phyloP scores from a whole-genome alignment of 805 yeast genomes.

The Cyberlindnera lachancei region DNA sequence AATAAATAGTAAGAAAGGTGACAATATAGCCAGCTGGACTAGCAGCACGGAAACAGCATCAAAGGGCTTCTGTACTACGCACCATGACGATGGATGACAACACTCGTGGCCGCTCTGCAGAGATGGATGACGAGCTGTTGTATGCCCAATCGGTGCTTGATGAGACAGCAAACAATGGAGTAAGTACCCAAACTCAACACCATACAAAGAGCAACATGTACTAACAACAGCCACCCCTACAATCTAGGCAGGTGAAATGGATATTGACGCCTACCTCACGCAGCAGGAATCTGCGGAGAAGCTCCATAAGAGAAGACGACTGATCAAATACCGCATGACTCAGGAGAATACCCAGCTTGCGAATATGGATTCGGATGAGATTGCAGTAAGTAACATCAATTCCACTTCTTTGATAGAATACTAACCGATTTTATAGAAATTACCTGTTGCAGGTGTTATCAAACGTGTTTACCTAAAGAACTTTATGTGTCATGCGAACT shows the following conservation, averaged over 20 bases:
- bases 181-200: too few species aligned
- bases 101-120: background rate
- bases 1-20: too few species aligned
- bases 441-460: conserved; percentile 53
- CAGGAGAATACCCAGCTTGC: conserved; percentile 9
- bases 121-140: conserved; percentile 1
- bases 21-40: too few species aligned
- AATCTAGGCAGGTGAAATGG: conserved; percentile 8
- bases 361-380: background rate
- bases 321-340: conserved; percentile 7
- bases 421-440: too few species aligned
- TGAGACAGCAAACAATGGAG: background rate
- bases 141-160: background rate
- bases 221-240: conserved; percentile 5
- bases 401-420: too few species aligned
- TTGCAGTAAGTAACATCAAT: background rate
- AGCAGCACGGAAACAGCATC: too few species aligned
- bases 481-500: conserved; percentile 87
- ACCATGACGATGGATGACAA: conserved; percentile 1
- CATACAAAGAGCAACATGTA: too few species aligned
- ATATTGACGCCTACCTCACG: conserved; percentile 15
- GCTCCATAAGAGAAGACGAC: conserved; percentile 6
- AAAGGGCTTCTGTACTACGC: too few species aligned
- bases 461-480: conserved; percentile 55
- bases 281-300: conserved; percentile 10